A percentile compares a stretch with the other conserved stretches of the same genome.
phyloP scores from a whole-genome alignment of 2,329 filamentous ascomycete species.

The Hypomyces rosellus region DNA sequence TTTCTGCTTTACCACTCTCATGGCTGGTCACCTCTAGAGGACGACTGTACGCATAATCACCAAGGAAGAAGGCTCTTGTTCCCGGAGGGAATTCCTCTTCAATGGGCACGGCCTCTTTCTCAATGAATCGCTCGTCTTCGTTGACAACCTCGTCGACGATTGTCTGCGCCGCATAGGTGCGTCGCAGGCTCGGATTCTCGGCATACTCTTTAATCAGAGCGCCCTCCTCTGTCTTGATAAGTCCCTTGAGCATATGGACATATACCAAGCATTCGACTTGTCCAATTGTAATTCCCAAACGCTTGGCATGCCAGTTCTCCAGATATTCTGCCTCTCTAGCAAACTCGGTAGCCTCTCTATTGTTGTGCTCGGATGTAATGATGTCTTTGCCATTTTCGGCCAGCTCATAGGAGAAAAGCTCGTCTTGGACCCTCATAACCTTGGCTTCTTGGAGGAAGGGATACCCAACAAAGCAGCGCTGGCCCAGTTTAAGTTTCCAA shows the following conservation, averaged over 20 bases:
- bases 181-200: constrained; percentile 76
- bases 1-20: constrained; percentile 65
- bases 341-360: constrained; percentile 74
- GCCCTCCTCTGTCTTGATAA: constrained; percentile 84
- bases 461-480: constrained; percentile 85
- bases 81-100: constrained; percentile 84
- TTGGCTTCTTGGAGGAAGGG: constrained; percentile 94
- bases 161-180: constrained; percentile 84
- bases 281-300: constrained; percentile 81
- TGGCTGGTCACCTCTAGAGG: constrained; percentile 80
- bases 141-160: constrained; percentile 87
- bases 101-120: constrained; percentile 79
- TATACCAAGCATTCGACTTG: constrained; percentile 83
- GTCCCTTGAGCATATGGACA: constrained; percentile 87
- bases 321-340: constrained; percentile 76
- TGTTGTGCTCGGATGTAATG: constrained; percentile 62
- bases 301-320: constrained; percentile 83
- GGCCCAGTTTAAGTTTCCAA: constrained; percentile 74
- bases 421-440: constrained; percentile 82
- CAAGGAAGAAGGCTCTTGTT: constrained; percentile 85
- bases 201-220: constrained; percentile 91
- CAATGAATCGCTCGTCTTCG: constrained; percentile 87
- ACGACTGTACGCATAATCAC: constrained; percentile 86
- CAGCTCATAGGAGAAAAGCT: constrained; percentile 82
- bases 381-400: constrained; percentile 59